Base-by-base conservation (phyloP, 257 asterid genomes). In the Nyctanthes arbortristis region DNA sequence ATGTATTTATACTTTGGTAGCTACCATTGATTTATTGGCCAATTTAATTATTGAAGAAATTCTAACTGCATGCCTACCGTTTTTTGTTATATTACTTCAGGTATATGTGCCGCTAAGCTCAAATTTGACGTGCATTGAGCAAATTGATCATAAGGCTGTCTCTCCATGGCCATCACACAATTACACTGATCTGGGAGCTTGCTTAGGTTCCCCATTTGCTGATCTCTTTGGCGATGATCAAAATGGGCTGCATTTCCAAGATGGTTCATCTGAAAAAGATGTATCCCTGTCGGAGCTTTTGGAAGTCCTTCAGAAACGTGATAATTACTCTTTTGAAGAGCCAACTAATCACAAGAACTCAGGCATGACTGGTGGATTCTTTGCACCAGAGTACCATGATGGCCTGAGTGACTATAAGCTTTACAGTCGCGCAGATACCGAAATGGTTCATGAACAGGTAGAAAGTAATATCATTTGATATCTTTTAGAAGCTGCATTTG, bases 221-320 rank as follows among this genome's bases (percentile, higher is more conserved):
- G 84, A 84, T 76, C 87, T 86, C 77, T 88, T 86, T 79, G 96
- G 96, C 55, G 59, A 71, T 70, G 85, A 84, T 69, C 79, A 75
- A 62, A 65, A 79, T 39, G 92, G 79, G 22, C 63, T 76, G 59
- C 78, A 75, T 79, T 88, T 88, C 73, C 85, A 82, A 81, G 96
- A 88, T 67, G 96, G 92, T 54, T 72, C 92, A 31, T 81, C 82
- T 39, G 96, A 88, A 74, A 92, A 81, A 68, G 96, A 88, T 80
- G 88, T 79, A 63, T 88, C 92, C 69, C 75, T 85, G 52, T 76
- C 96, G 13, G 84, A 81, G 29, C 68, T 86, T 36, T 82, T 86
- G 61, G 88, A 79, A 72, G 81, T 62, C 80, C 86, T 86, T 81
- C 85, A 81, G 73, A 77, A 75, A 65, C 54, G 69, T 61, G 80